Evolutionary conservation across 495 filamentous ascomycete species (phyloP).

Genomic region (Trypethelium eluteriae): DNA sequence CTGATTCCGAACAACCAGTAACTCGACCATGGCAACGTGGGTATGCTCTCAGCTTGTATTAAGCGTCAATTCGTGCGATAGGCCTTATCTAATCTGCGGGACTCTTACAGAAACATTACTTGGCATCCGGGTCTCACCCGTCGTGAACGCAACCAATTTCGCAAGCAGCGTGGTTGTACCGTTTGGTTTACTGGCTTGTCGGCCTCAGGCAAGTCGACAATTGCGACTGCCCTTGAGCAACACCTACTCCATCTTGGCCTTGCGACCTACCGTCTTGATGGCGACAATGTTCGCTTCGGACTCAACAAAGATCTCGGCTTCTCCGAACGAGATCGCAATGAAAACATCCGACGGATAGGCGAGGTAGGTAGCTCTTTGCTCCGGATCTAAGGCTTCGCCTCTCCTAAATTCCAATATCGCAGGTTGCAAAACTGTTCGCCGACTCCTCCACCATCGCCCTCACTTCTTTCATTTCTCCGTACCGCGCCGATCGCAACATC

Average conservation of each 20-base stretch:
- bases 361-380: conserved; percentile 48
- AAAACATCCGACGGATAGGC: conserved; percentile 93
- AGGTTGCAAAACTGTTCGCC: conserved; percentile 93
- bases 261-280: conserved; percentile 86
- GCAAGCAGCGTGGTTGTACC: conserved; percentile 82
- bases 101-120: conserved; percentile 77
- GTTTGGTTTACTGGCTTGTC: conserved; percentile 97
- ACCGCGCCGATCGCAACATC: conserved; percentile 71
- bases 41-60: conserved; percentile 15
- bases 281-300: conserved; percentile 97
- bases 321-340: conserved; percentile 82
- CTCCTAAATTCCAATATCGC: conserved; percentile 5
- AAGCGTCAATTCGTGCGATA: not conserved
- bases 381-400: no score
- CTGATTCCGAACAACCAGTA: not conserved
- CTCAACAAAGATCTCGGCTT: conserved; percentile 96
- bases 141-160: conserved; percentile 67
- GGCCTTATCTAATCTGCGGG: conserved; percentile 2
- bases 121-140: conserved; percentile 90
- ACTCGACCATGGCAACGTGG: conserved; percentile 22
- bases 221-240: conserved; percentile 92
- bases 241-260: conserved; percentile 78
- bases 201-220: conserved; percentile 91
- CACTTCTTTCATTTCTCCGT: conserved; percentile 95
- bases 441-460: conserved; percentile 80